Evolutionary conservation across 1,284 basidiomycete species (phyloP), one percentile per base, ranked within the genome.

Genomic region (Moesziomyces sp.): DNA sequence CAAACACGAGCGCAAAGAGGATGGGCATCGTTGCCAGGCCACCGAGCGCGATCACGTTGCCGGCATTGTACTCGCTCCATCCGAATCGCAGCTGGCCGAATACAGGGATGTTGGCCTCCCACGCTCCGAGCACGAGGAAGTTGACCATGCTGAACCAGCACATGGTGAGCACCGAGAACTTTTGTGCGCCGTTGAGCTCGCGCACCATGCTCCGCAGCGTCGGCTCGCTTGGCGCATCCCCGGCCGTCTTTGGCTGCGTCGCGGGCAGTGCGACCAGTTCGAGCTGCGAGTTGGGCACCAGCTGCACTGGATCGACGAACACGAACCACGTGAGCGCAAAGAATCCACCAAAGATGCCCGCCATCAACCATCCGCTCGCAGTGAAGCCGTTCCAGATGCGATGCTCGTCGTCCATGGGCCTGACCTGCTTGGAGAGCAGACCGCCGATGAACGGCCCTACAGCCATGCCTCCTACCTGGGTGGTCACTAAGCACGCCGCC

Each of bases 71-170:
- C 47, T 76, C 74, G 61, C 50, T 48, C 74, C 74, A 76, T 11
- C 65, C 65, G 34, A 71, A 72, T 5, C 62, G 62, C 1, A 62
- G 43, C 19, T 56, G 58, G 3, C 64, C 65, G 52, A 76, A 76
- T 24, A 76, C 51, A 18, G 69, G 69, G 34, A 76, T 68, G 57
- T 76, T 76, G 68, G 62, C 54, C 50, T 76, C 74, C 74, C 74
- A 76, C 19, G 74, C 74, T 6, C 74, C 74, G 2, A 76, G 60
- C 10, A 68, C 64, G 30, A 76, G 57, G 35, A 76, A 76, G 50
- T 72, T 76, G 58, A 69, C 61, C 69, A 76, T 76, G 34, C 61
- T 58, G 56, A 69, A 72, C 69, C 74, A 76, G 48, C 69, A 76
- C 74, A 76, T 76, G 61, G 66, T 68, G 19, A 64, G 18, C 3